Evolutionary conservation across 2,329 filamentous ascomycete species (phyloP), one percentile per base, ranked within the genome.

Genomic region (Ophiocordyceps sinensis): DNA sequence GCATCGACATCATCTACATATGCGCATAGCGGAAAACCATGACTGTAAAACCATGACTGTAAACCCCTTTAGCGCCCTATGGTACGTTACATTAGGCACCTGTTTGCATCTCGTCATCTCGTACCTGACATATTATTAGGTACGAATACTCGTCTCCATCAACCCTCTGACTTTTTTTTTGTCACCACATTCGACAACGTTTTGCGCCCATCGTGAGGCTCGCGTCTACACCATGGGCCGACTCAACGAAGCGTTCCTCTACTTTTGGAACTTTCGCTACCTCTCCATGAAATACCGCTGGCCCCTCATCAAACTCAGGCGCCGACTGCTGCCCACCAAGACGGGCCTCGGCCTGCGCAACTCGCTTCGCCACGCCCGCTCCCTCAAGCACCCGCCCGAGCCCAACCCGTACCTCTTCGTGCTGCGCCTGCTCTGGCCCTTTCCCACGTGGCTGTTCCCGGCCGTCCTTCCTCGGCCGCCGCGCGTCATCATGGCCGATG

Each of bases 201-300:
- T 19, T 4, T 19, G 19, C 19, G 19, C 19, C 3, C 19, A 19
- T 19, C 19, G 19, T 19, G 3, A 19, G 19, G 19, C 23, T 5
- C 23, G 6, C 19, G 19, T 19, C 19, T 19, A 19, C 29, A 32
- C 13, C 13, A 37, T 37, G 36, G 36, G 12, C 5, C 36, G 36
- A 37, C 23, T 28, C 3, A 11, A 2, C 5, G n/a, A 37, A 11
- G 9, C 14, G 1, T 1, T 37, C 12, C n/a, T 43, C 35, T 47
- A 48, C n/a, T 37, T 48, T 5, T 48, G 43, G 46, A 48, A 48
- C 34, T 48, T 48, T n/a, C 46, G 46, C 31, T 48, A 48, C 38
- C 43, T 48, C 12, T 41, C 46, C 14, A 34, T 48, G 29, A 38
- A 45, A 19, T 45, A 45, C 36, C 39, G 45, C 19, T 47, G 44